A percentile compares a stretch with the other conserved stretches of the same genome.
These are phyloP conservation scores for Fragilaria crotonensis DNA, from an alignment of 108 stramenopile genomes.

Conservation along the genomic window DNA sequence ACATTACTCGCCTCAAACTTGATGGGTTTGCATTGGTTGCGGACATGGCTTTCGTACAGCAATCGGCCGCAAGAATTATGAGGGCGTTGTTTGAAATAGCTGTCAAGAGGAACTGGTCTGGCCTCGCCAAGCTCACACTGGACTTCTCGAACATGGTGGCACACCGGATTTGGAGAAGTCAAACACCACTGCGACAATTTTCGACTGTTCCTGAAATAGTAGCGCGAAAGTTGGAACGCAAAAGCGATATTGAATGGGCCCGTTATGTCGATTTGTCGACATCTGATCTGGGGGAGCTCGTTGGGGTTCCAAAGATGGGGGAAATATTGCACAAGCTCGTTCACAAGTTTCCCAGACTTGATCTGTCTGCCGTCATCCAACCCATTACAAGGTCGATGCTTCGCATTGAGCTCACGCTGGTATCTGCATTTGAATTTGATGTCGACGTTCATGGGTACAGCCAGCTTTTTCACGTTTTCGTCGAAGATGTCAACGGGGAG, in stretches of 20 bases:
- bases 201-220: slow-evolving; percentile 88
- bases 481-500: slow-evolving; percentile 96
- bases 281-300: slow-evolving; percentile 95
- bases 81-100: slow-evolving; percentile 96
- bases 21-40: slow-evolving; percentile 98
- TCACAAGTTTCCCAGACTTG: slow-evolving; percentile 92
- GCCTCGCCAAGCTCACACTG: slow-evolving; percentile 84
- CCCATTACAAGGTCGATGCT: slow-evolving; percentile 95
- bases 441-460: slow-evolving; percentile 86
- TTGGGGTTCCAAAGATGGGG: slow-evolving; percentile 97
- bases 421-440: slow-evolving; percentile 93
- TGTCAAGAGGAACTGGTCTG: slow-evolving; percentile 90
- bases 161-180: slow-evolving; percentile 89
- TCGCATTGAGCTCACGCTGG: slow-evolving; percentile 85
- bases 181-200: slow-evolving; percentile 96
- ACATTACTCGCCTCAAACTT: slow-evolving; percentile 93
- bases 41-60: slow-evolving; percentile 99
- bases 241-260: slow-evolving; percentile 94
- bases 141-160: slow-evolving; percentile 95
- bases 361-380: slow-evolving; percentile 91
- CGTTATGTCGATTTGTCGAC: slow-evolving; percentile 91
- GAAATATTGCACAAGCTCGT: slow-evolving; percentile 93
- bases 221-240: slow-evolving; percentile 91
- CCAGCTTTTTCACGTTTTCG: slow-evolving; percentile 90
- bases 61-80: slow-evolving; percentile 95